These are phyloP conservation scores for Colletotrichum sp. DNA, from an alignment of 2,329 filamentous ascomycete genomes.

Conservation along the genomic window DNA sequence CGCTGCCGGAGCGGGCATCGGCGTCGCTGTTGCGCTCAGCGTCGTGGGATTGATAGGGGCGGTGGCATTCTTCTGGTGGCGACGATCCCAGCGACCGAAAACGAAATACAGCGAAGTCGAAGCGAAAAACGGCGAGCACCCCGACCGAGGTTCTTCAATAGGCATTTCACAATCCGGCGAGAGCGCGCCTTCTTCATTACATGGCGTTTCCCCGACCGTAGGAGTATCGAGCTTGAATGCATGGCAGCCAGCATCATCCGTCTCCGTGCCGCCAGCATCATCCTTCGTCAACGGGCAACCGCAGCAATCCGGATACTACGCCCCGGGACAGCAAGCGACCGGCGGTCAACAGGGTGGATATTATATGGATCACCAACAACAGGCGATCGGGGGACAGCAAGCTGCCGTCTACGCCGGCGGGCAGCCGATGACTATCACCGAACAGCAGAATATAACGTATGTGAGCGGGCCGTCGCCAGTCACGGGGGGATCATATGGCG, in stretches of 20 bases:
- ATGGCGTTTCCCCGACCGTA: not conserved
- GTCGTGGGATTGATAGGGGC: slow-evolving; percentile 28
- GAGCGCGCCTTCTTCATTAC: not conserved
- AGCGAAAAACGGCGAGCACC: not conserved
- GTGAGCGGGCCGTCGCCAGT: not conserved
- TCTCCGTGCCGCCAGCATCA: not conserved
- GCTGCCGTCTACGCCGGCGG: not conserved
- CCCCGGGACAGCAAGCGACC: not conserved
- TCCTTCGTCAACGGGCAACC: not conserved
- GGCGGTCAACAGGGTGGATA: not conserved
- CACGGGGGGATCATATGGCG: not conserved
- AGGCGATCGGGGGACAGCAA: not conserved
- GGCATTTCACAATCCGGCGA: not conserved
- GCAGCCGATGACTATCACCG: not conserved
- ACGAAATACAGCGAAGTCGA: slow-evolving; percentile 15
- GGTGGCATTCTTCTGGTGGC: slow-evolving; percentile 31
- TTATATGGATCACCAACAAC: not conserved
- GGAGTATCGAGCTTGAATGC: not conserved
- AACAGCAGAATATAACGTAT: not conserved
- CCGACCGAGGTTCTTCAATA: not conserved
- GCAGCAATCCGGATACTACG: not conserved
- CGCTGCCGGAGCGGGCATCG: slow-evolving; percentile 35
- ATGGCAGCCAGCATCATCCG: not conserved
- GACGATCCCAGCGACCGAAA: slow-evolving; percentile 19
- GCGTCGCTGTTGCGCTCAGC: slow-evolving; percentile 31